Base-by-base conservation (phyloP, 106 monocot species). In the Acorus calamus region DNA sequence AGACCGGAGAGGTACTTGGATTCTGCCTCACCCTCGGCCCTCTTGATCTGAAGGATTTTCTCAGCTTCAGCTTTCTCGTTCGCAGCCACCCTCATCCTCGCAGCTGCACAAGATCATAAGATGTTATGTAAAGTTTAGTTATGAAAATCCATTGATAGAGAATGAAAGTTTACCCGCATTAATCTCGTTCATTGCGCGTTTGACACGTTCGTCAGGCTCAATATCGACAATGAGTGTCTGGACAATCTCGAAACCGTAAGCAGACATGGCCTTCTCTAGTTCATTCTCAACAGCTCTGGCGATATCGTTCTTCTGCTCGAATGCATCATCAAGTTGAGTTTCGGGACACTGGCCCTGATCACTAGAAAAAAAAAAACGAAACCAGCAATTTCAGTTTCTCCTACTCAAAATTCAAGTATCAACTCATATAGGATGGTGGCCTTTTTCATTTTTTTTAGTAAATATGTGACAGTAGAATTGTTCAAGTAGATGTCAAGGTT, bases 191-290 rank as follows among this genome's bases (percentile, higher is more conserved):
- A 92, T 92, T 12, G 91, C 86, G 45, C 72, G 67, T 60, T 92
- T 92, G 11, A 92, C 91, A 62, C 72, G 73, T 5, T 75, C 81
- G 47, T 92, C 91, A 68, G 91, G 91, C 50, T 84, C 84, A 46
- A 87, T 92, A 70, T 92, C 91, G 13, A 84, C 65, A 57, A 92
- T 87, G 6, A 92, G 91, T 42, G 91, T 87, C 65, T 92, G 91
- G 10, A 87, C 87, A 11, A 92, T 87, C 64, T 92, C 84, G 50
- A 68, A 92, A 0, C 91, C 91, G 67, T 92, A 92, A 55, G 86
- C 81, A 43, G 84, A 87, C 91, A 92, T 92, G 11, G 91, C 92
- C 72, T 92, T 92, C 66, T 87, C 84, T 4, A 92, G 87, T 47
- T 92, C 87, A 2, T 79, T 74, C 72, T 92, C 92, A 8, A 87